Base-by-base conservation (phyloP, 163 green algal genomes). In the Volvox carteri region DNA sequence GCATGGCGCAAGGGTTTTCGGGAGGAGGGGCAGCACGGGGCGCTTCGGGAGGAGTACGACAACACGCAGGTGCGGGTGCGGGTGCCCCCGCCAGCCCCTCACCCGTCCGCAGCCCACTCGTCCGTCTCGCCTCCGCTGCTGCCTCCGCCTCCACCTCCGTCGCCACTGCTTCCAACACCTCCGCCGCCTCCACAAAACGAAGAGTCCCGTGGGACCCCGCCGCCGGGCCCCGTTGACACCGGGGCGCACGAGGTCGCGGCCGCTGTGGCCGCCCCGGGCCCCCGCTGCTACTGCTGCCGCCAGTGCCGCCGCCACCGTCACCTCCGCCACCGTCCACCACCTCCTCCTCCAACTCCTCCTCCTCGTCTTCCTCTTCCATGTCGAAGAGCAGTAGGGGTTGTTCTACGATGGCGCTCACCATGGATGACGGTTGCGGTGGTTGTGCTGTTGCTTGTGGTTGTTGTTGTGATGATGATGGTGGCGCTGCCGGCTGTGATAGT, bases 381-480 rank as follows among this genome's bases (percentile, higher is more conserved):
- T 79, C 46, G 19, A 87, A 87, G 41, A 87, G 30, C 23, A 87
- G 67, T 39, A 87, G 6, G 7, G 81, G 67, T 48, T 79, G 78
- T 33, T 86, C 23, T 28, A n/a, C 48, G 39, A 21, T 41, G 2
- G 72, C 8, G n/a, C n/a, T n/a, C n/a, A n/a, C n/a, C n/a, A n/a
- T n/a, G n/a, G n/a, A n/a, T n/a, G n/a, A n/a, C n/a, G n/a, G n/a
- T n/a, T n/a, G n/a, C n/a, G n/a, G n/a, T n/a, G n/a, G n/a, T n/a
- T n/a, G n/a, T n/a, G n/a, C n/a, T n/a, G n/a, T n/a, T n/a, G n/a
- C n/a, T n/a, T n/a, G n/a, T n/a, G n/a, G n/a, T n/a, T n/a, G n/a
- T n/a, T n/a, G n/a, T n/a, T n/a, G n/a, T n/a, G n/a, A n/a, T n/a
- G n/a, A n/a, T n/a, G n/a, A n/a, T n/a, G n/a, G n/a, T n/a, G n/a